A percentile compares a stretch with the other conserved stretches of the same genome.
phyloP scores from a whole-genome alignment of 2,329 filamentous ascomycete species.

The Trichophyton verrucosum region DNA sequence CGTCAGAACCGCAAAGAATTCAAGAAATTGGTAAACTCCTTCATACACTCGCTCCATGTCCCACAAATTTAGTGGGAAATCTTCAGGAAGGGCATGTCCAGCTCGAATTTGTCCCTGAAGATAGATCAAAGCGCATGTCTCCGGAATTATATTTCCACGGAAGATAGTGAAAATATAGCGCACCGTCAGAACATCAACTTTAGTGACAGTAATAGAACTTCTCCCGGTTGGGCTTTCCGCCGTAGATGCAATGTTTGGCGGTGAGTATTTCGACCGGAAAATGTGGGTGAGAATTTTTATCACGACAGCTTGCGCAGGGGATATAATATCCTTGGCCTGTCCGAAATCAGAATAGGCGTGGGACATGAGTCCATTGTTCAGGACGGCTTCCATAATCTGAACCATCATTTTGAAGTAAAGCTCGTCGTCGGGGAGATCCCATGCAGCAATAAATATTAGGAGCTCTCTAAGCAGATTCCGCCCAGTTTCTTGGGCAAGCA shows the following conservation, averaged over 20 bases:
- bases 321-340: slow-evolving; percentile 92
- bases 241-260: slow-evolving; percentile 35
- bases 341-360: slow-evolving; percentile 86
- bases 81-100: slow-evolving; percentile 60
- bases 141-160: slow-evolving; percentile 80
- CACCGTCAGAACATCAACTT: slow-evolving; percentile 54
- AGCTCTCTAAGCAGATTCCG: slow-evolving; percentile 81
- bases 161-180: slow-evolving; percentile 91
- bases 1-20: slow-evolving; percentile 81
- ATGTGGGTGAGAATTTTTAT: slow-evolving; percentile 84
- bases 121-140: slow-evolving; percentile 88
- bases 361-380: slow-evolving; percentile 77
- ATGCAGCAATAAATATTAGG: slow-evolving; percentile 90
- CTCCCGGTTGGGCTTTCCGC: slow-evolving; percentile 43
- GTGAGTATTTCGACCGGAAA: slow-evolving; percentile 53
- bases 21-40: slow-evolving; percentile 83
- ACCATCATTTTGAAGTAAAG: slow-evolving; percentile 94
- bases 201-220: slow-evolving; percentile 43
- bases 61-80: slow-evolving; percentile 91
- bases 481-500: slow-evolving; percentile 80
- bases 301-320: slow-evolving; percentile 84
- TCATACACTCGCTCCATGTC: slow-evolving; percentile 97
- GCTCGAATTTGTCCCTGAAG: slow-evolving; percentile 81
- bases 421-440: slow-evolving; percentile 87
- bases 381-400: slow-evolving; percentile 86